Evolutionary conservation across 2,329 filamentous ascomycete genomes (phyloP).

Genomic region (Penicillium sp.): DNA sequence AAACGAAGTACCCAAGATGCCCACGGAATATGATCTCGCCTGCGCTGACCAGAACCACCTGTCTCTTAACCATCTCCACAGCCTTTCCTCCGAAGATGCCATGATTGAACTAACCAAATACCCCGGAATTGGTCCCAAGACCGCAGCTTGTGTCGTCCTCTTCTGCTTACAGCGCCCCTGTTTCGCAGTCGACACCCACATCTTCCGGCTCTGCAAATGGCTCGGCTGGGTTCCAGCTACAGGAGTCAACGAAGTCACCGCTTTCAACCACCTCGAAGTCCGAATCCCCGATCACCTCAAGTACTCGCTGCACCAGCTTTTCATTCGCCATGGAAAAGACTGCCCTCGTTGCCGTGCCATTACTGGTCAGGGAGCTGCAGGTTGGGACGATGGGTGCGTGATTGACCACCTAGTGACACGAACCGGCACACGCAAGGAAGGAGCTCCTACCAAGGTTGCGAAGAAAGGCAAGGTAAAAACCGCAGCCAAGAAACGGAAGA

Average conservation of each 20-base stretch:
- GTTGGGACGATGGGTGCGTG: conserved; percentile 65
- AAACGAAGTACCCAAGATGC: conserved; percentile 21
- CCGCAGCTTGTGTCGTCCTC: conserved; percentile 63
- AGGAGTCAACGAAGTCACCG: conserved; percentile 47
- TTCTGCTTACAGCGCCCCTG: conserved; percentile 65
- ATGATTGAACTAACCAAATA: conserved; percentile 60
- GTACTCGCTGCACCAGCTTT: conserved; percentile 62
- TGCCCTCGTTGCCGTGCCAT: conserved; percentile 62
- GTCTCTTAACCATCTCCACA: conserved; percentile 64
- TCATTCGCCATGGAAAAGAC: conserved; percentile 63
- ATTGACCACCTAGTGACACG: conserved; percentile 64
- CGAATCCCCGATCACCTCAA: conserved; percentile 63
- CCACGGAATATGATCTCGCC: conserved; percentile 50
- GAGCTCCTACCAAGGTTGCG: neutral
- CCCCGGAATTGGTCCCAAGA: conserved; percentile 67
- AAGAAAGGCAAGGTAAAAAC: neutral
- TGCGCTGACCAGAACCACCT: conserved; percentile 61
- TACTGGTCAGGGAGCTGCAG: conserved; percentile 61
- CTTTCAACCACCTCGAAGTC: conserved; percentile 62
- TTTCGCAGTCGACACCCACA: conserved; percentile 68
- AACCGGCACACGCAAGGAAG: conserved; percentile 24
- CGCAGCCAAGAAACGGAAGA: neutral
- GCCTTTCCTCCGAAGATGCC: conserved; percentile 56
- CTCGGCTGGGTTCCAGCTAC: conserved; percentile 61
- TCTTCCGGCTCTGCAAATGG: conserved; percentile 64